Conservation (phyloP, 805 yeast genomes). For the Scheffersomyces stipitis region DNA sequence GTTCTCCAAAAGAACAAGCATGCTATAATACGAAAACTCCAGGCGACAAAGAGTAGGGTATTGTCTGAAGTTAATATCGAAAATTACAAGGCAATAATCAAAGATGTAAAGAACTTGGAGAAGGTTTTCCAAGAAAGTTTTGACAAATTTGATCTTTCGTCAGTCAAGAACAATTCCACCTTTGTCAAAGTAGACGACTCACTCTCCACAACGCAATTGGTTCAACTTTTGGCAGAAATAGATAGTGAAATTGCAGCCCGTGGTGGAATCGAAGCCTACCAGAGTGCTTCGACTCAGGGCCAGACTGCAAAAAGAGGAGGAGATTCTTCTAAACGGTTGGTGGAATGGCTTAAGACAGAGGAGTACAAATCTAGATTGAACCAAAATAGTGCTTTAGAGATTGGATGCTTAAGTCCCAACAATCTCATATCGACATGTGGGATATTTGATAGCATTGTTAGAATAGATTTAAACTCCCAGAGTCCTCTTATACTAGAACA, state of each 20-base stretch:
- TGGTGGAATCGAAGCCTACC: slow-evolving; percentile 83
- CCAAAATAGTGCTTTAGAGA: slow-evolving; percentile 59
- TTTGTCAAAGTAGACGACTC: slow-evolving; percentile 18
- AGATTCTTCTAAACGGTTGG: slow-evolving; percentile 79
- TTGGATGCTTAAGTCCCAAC: slow-evolving; percentile 73
- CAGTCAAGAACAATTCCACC: slow-evolving; percentile 7
- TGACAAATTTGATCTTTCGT: slow-evolving; percentile 1
- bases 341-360: slow-evolving; percentile 62
- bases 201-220: slow-evolving; percentile 13
- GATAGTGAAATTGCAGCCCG: slow-evolving; percentile 59
- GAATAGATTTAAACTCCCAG: slow-evolving; percentile 83
- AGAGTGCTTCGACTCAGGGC: slow-evolving; percentile 82
- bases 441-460: slow-evolving; percentile 49
- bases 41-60: slow-evolving; percentile 1
- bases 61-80: neutral
- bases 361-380: slow-evolving; percentile 3
- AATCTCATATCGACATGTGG: slow-evolving; percentile 66
- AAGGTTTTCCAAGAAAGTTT: neutral
- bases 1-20: slow-evolving; percentile 59
- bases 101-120: slow-evolving; percentile 4
- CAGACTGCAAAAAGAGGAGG: slow-evolving; percentile 81
- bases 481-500: slow-evolving; percentile 70
- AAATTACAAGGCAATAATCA: slow-evolving; percentile 9
- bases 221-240: slow-evolving; percentile 48
- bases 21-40: slow-evolving; percentile 30